Evolutionary conservation across 192 early-diverging fungal species (phyloP), one percentile per base, ranked within the genome.

Genomic region (Coemansia sp.): DNA sequence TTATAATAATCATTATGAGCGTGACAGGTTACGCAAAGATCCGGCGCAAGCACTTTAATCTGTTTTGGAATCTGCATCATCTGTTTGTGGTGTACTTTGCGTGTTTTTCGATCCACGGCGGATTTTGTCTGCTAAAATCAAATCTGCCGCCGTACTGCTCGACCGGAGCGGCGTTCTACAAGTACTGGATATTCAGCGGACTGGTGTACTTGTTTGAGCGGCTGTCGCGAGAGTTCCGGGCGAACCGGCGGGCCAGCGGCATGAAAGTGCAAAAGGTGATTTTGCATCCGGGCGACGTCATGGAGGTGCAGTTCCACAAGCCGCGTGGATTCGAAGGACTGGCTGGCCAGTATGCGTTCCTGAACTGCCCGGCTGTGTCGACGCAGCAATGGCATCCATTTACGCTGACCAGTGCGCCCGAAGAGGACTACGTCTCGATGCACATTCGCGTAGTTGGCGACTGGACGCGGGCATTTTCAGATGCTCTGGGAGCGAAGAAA

Each of bases 1-100:
- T 89, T 23, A 70, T 85, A 14, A 87, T 94, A 51, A 87, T 93
- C 37, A 75, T 90, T 8, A 94, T 94, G 90, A 86, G 87, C 39
- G 83, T 91, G 0, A 89, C 91, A 2, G 89, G 89, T 1, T 66
- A 84, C 23, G 81, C 85, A 52, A 84, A 75, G 62, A 80, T 87
- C 43, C 71, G 72, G 12, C 47, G 62, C 48, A 74, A 65, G 68
- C 69, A 80, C 58, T 79, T 83, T 56, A 90, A 94, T 69, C 71
- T 86, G 45, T 94, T 94, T 69, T 94, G 91, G 91, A 92, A 91
- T 72, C 86, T 89, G 38, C 91, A 94, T 65, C 92, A 94, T 64
- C 80, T 94, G 27, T 93, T 93, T 74, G 84, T 93, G 57, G 77
- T 93, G 51, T 93, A 91, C 76, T 93, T 94, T 77, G 87, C 88